phyloP scores from a whole-genome alignment of 2,329 filamentous ascomycete genomes.

The Xylaria sp. region DNA sequence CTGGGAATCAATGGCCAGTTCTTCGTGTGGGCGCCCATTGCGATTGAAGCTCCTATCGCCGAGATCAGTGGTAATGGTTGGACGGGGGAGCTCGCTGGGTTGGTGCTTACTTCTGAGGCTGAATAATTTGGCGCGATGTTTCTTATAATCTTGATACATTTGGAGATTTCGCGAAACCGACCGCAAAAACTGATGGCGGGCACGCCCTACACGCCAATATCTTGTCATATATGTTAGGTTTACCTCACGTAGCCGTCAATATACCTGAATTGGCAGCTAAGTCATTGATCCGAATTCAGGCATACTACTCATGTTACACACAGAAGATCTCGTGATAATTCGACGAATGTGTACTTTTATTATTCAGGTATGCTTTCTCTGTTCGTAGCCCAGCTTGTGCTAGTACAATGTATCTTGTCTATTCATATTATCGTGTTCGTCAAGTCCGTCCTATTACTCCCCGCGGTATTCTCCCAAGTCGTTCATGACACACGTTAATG shows the following conservation, averaged over 20 bases:
- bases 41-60: slow-evolving; percentile 58
- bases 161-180: not conserved
- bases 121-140: slow-evolving; percentile 26
- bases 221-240: too few relatives aligned
- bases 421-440: not conserved
- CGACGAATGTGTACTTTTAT: not conserved
- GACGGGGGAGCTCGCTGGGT: slow-evolving; percentile 48
- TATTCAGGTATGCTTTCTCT: not conserved
- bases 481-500: not conserved
- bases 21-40: slow-evolving; percentile 57
- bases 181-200: too few relatives aligned
- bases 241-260: not conserved
- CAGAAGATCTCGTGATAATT: not conserved
- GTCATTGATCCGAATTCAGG: not conserved
- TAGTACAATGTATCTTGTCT: not conserved
- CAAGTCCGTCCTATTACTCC: not conserved
- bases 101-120: slow-evolving; percentile 47
- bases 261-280: not conserved
- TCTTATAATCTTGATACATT: not conserved
- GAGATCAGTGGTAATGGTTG: slow-evolving; percentile 53
- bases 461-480: not conserved
- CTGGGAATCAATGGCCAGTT: slow-evolving; percentile 56
- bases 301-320: not conserved
- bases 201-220: too few relatives aligned
- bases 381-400: not conserved